Conservation (phyloP, 306 rosid species). For the Lablab purpureus region DNA sequence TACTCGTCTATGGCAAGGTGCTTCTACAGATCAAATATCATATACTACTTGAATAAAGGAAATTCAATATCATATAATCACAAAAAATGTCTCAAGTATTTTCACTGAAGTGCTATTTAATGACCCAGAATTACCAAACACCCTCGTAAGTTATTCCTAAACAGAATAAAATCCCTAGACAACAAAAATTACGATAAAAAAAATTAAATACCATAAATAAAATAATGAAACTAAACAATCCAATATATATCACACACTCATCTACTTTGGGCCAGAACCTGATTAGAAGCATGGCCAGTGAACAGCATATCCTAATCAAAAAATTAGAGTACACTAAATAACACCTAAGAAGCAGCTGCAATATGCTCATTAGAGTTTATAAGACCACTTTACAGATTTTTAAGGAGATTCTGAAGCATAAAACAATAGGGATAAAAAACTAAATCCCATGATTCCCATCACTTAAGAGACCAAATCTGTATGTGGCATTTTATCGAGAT, state of each 20-base stretch:
- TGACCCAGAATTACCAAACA: constrained; percentile 26
- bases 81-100: constrained; percentile 2
- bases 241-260: background rate
- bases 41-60: constrained; percentile 18
- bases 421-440: background rate
- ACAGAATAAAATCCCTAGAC: constrained; percentile 34
- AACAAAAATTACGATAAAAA: background rate
- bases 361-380: background rate
- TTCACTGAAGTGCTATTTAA: background rate
- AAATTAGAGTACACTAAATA: background rate
- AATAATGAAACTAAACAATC: background rate
- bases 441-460: background rate
- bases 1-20: background rate
- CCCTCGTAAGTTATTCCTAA: constrained; percentile 9
- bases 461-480: constrained; percentile 18
- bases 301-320: background rate
- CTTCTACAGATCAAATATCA: constrained; percentile 21
- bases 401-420: background rate
- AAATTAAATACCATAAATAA: constrained; percentile 25
- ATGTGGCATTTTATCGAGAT: constrained; percentile 17
- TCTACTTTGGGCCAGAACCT: constrained; percentile 5
- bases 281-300: background rate
- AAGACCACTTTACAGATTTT: background rate
- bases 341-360: background rate
- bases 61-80: background rate